These are phyloP conservation scores for Fusarium pseudoanthophilum DNA, from an alignment of 2,329 filamentous ascomycete genomes.

Conservation along the genomic window DNA sequence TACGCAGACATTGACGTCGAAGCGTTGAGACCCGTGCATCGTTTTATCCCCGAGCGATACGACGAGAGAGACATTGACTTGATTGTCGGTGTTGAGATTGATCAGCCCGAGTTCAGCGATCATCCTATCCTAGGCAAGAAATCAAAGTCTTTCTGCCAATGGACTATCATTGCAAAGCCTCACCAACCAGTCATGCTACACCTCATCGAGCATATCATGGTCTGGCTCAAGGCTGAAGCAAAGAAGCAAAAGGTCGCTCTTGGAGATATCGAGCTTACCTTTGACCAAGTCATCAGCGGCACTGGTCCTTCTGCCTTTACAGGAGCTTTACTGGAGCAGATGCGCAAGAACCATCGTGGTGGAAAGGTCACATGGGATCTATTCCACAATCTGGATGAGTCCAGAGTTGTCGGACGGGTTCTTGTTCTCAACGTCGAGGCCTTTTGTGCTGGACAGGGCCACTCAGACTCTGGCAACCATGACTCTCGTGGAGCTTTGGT, in stretches of 20 bases:
- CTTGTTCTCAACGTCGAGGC: slow-evolving; percentile 77
- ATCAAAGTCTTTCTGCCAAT: slow-evolving; percentile 77
- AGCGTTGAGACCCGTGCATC: slow-evolving; percentile 48
- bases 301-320: slow-evolving; percentile 79
- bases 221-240: slow-evolving; percentile 71
- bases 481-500: slow-evolving; percentile 73
- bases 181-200: slow-evolving; percentile 73
- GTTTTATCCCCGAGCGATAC: slow-evolving; percentile 63
- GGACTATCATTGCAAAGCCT: slow-evolving; percentile 79
- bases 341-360: slow-evolving; percentile 59
- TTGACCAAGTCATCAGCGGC: slow-evolving; percentile 78
- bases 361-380: slow-evolving; percentile 66
- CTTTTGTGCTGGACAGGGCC: slow-evolving; percentile 77
- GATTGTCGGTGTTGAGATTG: slow-evolving; percentile 77
- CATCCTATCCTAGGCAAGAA: slow-evolving; percentile 75
- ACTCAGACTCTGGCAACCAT: slow-evolving; percentile 78
- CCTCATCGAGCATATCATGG: slow-evolving; percentile 74
- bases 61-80: slow-evolving; percentile 73
- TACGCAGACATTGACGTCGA: slow-evolving; percentile 66
- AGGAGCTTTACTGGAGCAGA: slow-evolving; percentile 70
- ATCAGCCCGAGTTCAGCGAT: slow-evolving; percentile 71
- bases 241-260: slow-evolving; percentile 68
- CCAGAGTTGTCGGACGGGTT: slow-evolving; percentile 71
- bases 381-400: slow-evolving; percentile 75
- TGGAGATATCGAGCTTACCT: slow-evolving; percentile 71